Percentiles rank a stretch among this genome's conserved stretches.
Evolutionary conservation across 139 green algal species (phyloP).

Genomic region (Tetradesmus lagerheimii): DNA sequence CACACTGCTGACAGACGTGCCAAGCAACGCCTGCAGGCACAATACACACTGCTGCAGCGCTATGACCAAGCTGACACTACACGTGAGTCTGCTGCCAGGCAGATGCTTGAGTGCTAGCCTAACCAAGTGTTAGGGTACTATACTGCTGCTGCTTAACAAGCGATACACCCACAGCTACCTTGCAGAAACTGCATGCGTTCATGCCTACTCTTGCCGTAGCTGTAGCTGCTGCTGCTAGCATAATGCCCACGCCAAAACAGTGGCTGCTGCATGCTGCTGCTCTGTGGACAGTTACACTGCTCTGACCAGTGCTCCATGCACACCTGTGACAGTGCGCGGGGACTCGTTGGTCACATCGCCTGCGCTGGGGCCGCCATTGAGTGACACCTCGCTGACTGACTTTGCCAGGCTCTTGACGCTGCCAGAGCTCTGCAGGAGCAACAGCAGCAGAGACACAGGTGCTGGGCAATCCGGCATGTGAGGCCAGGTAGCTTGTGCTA

Average conservation of each 20-base stretch:
- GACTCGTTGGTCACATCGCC: not conserved
- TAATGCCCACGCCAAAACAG: not conserved
- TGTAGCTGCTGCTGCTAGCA: not conserved
- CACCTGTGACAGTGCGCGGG: conserved; percentile 48
- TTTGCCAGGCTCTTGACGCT: conserved; percentile 20
- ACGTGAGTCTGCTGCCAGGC: not conserved
- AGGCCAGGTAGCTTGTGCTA: not conserved
- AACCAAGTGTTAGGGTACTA: not conserved
- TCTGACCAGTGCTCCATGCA: not conserved
- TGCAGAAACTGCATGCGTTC: not conserved
- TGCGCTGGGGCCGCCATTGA: not conserved
- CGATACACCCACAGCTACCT: not conserved
- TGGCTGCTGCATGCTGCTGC: not conserved
- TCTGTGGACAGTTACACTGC: too few species aligned
- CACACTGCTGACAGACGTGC: too few species aligned
- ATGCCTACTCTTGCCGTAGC: not conserved
- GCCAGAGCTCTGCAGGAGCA: not conserved
- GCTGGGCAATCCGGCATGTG: not conserved
- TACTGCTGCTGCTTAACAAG: not conserved
- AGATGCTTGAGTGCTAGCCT: not conserved
- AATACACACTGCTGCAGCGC: too few species aligned
- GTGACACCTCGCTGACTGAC: conserved; percentile 30
- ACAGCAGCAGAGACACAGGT: not conserved
- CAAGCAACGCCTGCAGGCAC: too few species aligned
- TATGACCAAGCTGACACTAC: too few species aligned